Base-by-base conservation (phyloP, 495 filamentous ascomycete species). In the Chaetomium fimeti region DNA sequence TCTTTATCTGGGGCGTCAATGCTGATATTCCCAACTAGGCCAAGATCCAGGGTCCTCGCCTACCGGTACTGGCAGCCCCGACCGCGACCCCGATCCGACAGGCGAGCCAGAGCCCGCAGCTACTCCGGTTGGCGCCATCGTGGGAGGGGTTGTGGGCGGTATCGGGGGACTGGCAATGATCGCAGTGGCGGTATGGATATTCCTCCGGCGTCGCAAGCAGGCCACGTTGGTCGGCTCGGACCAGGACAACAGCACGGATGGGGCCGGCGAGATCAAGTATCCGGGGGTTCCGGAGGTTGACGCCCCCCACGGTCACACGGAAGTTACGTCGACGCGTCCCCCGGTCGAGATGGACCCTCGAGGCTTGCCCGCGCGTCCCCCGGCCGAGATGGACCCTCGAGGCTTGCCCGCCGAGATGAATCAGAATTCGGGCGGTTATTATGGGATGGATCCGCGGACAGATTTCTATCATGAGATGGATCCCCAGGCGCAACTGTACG, bases 161-260 rank as follows among this genome's bases (percentile, higher is more conserved):
- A n/a, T 49, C 20, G 45, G 45, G 20, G 45, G 45, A 20, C 4
- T 12, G 20, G 45, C 45, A 3, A 2, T 49, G 3, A 49, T 49
- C 20, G 45, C 45, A 20, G 45, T 8, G 20, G 45, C 45, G n/a
- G 45, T 49, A 5, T 49, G 45, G 45, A 11, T 49, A n/a, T 49
- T 49, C 45, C 45, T 49, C 45, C 45, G 45, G 15, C 45, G 45
- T 3, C 45, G 45, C 45, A 20, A 11, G 18, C 18, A 49, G 20
- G n/a, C 8, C n/a, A 24, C 45, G 8, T 11, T 49, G 45, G 45
- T n/a, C n/a, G 45, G 45, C 6, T 49, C 45, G 45, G 45, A 20
- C 45, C 45, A 49, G n/a, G 45, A 20, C 45, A 47, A 47, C 43
- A 47, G n/a, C n/a, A 47, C 43, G 9, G 43, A 49, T 24, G 45